These are phyloP conservation scores for Diaporthe destruens DNA, from an alignment of 2,329 filamentous ascomycete species.

Conservation along the genomic window DNA sequence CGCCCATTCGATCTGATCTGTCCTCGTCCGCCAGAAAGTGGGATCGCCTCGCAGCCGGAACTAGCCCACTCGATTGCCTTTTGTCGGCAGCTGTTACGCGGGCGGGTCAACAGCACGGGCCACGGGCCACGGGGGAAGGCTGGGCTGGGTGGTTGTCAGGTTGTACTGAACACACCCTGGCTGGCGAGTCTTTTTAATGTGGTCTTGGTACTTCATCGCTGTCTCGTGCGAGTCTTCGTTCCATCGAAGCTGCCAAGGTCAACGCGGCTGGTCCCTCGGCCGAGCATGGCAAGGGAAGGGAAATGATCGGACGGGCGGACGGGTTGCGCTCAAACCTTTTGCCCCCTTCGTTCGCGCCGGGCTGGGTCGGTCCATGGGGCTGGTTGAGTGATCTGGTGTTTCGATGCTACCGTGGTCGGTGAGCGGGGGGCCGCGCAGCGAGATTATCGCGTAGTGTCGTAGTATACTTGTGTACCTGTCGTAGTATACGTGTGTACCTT, in stretches of 20 bases:
- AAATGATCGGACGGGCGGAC: slow-evolving; percentile 19
- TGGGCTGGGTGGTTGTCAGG: neutral
- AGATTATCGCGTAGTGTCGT: slow-evolving; percentile 12
- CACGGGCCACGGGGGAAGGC: slow-evolving; percentile 10
- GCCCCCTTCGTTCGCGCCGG: slow-evolving; percentile 5
- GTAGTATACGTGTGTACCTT: slow-evolving; percentile 13
- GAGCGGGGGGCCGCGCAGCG: slow-evolving; percentile 20
- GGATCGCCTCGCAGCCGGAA: slow-evolving; percentile 23
- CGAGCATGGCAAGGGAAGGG: slow-evolving; percentile 1
- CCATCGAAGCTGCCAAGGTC: neutral
- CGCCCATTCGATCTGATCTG: slow-evolving; percentile 31
- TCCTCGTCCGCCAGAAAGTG: slow-evolving; percentile 22
- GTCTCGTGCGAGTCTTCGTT: neutral
- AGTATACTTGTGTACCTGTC: slow-evolving; percentile 4
- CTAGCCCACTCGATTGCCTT: slow-evolving; percentile 27
- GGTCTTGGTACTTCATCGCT: neutral
- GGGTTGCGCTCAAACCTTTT: slow-evolving; percentile 15
- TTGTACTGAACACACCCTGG: neutral
- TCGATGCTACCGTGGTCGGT: slow-evolving; percentile 26
- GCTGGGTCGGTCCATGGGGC: slow-evolving; percentile 15
- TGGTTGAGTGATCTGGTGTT: slow-evolving; percentile 23
- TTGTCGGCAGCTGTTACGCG: slow-evolving; percentile 26
- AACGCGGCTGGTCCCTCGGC: slow-evolving; percentile 13
- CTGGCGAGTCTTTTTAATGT: neutral
- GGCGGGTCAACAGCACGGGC: slow-evolving; percentile 12